A percentile compares a stretch with the other conserved stretches of the same genome.
phyloP scores from a whole-genome alignment of 129 eudicot species.

The Tanacetum coccineum region DNA sequence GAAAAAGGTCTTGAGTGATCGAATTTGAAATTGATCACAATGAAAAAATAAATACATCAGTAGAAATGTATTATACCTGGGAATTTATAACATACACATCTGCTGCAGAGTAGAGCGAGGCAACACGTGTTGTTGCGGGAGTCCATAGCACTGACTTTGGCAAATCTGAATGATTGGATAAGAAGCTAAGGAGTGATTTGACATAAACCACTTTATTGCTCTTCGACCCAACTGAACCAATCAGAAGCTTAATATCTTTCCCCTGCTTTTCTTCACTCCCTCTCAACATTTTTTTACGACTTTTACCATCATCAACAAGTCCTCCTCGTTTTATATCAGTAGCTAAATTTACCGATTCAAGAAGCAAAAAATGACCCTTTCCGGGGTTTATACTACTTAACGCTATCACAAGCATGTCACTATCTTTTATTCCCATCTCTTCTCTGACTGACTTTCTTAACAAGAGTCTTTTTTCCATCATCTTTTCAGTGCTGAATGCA shows the following conservation, averaged over 20 bases:
- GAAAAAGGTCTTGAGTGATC: neutral
- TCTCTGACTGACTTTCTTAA: constrained; percentile 65
- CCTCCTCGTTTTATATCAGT: constrained; percentile 28
- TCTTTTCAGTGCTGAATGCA: constrained; percentile 59
- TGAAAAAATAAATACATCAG: neutral
- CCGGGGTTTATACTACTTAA: constrained; percentile 94
- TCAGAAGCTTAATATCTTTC: constrained; percentile 59
- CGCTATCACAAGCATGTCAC: constrained; percentile 80
- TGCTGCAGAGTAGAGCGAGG: constrained; percentile 91
- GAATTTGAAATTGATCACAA: neutral
- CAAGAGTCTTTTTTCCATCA: constrained; percentile 59
- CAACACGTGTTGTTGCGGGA: constrained; percentile 93
- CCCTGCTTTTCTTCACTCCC: constrained; percentile 29
- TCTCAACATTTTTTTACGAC: constrained; percentile 39
- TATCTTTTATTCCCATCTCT: constrained; percentile 83
- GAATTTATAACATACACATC: constrained; percentile 93
- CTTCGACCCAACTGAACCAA: constrained; percentile 96
- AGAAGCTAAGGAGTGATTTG: constrained; percentile 50
- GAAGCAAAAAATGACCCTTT: constrained; percentile 85
- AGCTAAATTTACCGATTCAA: constrained; percentile 58
- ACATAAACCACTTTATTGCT: constrained; percentile 87
- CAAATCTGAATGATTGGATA: constrained; percentile 59
- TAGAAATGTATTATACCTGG: constrained; percentile 47
- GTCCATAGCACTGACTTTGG: constrained; percentile 81
- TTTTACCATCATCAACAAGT: constrained; percentile 39